Percentiles rank a stretch among this genome's conserved stretches.
Evolutionary conservation across 345 rosid genomes (phyloP).

Genomic region (Hevea brasiliensis): DNA sequence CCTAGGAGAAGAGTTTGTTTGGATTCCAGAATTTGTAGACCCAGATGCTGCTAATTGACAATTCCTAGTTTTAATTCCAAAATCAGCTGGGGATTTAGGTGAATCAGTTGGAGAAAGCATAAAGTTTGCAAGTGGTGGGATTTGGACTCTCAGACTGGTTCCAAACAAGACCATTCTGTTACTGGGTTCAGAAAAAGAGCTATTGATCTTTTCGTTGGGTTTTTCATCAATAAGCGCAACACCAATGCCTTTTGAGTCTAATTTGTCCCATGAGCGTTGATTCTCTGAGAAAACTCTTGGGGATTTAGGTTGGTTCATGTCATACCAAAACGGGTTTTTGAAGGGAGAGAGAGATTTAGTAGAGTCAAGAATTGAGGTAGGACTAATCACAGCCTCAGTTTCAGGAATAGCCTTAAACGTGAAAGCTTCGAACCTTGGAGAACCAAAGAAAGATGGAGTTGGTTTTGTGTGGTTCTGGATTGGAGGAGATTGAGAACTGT

Average conservation of each 20-base stretch:
- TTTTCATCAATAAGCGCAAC: slow-evolving; percentile 46
- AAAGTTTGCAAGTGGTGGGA: slow-evolving; percentile 35
- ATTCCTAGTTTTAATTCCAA: slow-evolving; percentile 50
- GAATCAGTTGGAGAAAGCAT: slow-evolving; percentile 23
- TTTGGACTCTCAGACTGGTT: slow-evolving; percentile 50
- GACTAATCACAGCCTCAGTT: slow-evolving; percentile 49
- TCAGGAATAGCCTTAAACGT: slow-evolving; percentile 44
- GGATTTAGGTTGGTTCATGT: slow-evolving; percentile 32
- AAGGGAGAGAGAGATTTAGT: slow-evolving; percentile 45
- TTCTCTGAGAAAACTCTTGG: slow-evolving; percentile 29
- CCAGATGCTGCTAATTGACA: slow-evolving; percentile 27
- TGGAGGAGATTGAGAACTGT: slow-evolving; percentile 37
- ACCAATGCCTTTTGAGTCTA: slow-evolving; percentile 49
- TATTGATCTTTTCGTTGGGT: slow-evolving; percentile 11
- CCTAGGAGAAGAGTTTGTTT: slow-evolving; percentile 33
- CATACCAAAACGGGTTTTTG: slow-evolving; percentile 34
- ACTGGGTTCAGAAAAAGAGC: slow-evolving; percentile 23
- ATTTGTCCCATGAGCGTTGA: slow-evolving; percentile 29
- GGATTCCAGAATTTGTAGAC: slow-evolving; percentile 29
- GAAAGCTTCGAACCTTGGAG: slow-evolving; percentile 59
- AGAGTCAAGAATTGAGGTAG: slow-evolving; percentile 58
- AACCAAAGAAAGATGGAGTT: slow-evolving; percentile 40
- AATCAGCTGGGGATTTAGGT: slow-evolving; percentile 40
- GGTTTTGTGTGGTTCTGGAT: slow-evolving; percentile 30
- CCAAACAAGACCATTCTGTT: slow-evolving; percentile 59